Evolutionary conservation across 257 asterid genomes (phyloP).

Genomic region (Petrea volubilis): DNA sequence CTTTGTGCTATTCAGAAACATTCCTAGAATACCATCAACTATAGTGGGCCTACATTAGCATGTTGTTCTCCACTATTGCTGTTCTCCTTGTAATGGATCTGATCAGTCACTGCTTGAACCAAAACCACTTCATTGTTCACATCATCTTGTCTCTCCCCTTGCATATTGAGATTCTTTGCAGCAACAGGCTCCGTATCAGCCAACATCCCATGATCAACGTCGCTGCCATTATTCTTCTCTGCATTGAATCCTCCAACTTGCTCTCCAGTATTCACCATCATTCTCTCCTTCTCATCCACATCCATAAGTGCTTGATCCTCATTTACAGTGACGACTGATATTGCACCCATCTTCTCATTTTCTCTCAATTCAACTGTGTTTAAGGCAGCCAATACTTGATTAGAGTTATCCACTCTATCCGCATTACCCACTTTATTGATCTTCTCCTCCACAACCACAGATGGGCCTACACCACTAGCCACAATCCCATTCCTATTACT

Average conservation of each 20-base stretch:
- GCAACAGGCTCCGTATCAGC: conserved; percentile 15
- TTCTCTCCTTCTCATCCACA: conserved; percentile 34
- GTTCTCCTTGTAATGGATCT: conserved; percentile 24
- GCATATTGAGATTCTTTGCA: conserved; percentile 20
- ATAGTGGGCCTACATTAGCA: conserved; percentile 10
- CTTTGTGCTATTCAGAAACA: background rate
- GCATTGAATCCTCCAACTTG: background rate
- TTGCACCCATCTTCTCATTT: conserved; percentile 20
- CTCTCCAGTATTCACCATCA: conserved; percentile 1
- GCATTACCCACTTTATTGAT: conserved; percentile 1
- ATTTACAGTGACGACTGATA: conserved; percentile 4
- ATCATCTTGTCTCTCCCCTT: conserved; percentile 19
- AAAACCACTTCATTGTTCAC: conserved; percentile 17
- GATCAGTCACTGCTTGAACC: conserved; percentile 25
- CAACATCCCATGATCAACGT: conserved; percentile 18
- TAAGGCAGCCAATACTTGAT: conserved; percentile 37
- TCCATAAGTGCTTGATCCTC: conserved; percentile 39
- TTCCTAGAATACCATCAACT: conserved; percentile 12
- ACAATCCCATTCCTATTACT: conserved; percentile 14
- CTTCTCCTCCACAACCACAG: conserved; percentile 20
- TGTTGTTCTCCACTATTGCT: conserved; percentile 14
- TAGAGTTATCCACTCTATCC: conserved; percentile 33
- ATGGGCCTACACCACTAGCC: conserved; percentile 21
- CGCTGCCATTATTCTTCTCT: conserved; percentile 21
- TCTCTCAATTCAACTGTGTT: conserved; percentile 45